A percentile compares a stretch with the other conserved stretches of the same genome.
phyloP scores from a whole-genome alignment of 164 flowering plant genomes.

The Warburgia ugandensis region DNA sequence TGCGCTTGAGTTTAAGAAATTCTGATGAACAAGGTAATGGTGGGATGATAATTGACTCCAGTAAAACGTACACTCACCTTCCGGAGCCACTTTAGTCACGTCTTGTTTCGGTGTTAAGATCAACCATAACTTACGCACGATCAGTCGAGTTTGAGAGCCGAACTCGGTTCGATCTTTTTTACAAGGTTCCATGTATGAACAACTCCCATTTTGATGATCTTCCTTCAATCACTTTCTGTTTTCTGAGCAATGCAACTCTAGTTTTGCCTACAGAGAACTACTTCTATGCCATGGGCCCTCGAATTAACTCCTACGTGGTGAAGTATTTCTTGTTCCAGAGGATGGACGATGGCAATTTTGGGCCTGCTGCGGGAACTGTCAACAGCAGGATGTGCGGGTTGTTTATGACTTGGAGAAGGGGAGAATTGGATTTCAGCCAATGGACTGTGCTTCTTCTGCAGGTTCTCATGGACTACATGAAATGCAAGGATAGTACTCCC shows the following conservation, averaged over 20 bases:
- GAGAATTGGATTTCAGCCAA: constrained; percentile 58
- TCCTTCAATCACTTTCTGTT: constrained; percentile 54
- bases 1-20: constrained; percentile 34
- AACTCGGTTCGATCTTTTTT: constrained; percentile 62
- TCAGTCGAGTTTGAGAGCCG: constrained; percentile 30
- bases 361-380: constrained; percentile 77
- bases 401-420: constrained; percentile 62
- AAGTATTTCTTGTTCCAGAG: constrained; percentile 53
- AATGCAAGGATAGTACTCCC: background rate
- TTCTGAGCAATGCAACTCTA: constrained; percentile 53
- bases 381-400: constrained; percentile 63
- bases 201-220: constrained; percentile 13
- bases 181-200: constrained; percentile 38
- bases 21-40: constrained; percentile 63
- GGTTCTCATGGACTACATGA: constrained; percentile 31
- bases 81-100: constrained; percentile 48
- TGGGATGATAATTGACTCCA: constrained; percentile 71
- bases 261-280: constrained; percentile 40
- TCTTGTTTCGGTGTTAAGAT: constrained; percentile 28
- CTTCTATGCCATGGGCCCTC: constrained; percentile 56
- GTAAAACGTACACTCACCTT: constrained; percentile 68
- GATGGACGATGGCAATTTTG: constrained; percentile 50
- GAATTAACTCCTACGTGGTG: constrained; percentile 34
- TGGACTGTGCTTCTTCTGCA: constrained; percentile 56
- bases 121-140: constrained; percentile 31